Conservation (phyloP, 2,329 filamentous ascomycete genomes). For the Lecanicillium sp. region DNA sequence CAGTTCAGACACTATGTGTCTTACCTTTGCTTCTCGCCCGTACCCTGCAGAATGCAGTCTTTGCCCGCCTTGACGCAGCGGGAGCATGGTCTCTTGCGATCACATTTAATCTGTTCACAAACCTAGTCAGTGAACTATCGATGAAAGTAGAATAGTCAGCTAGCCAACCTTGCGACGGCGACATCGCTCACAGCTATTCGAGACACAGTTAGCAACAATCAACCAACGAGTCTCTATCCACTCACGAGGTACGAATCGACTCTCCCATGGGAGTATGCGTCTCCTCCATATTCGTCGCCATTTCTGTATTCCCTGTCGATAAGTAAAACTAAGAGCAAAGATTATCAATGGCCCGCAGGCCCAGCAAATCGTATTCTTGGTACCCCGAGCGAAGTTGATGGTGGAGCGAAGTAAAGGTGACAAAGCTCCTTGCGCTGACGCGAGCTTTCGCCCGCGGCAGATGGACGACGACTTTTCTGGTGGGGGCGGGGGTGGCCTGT, state of each 20-base stretch:
- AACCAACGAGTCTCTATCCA: slow-evolving; percentile 11
- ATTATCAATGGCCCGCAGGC: slow-evolving; percentile 3
- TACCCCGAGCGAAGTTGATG: too few species aligned
- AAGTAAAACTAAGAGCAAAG: background rate
- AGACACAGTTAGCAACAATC: background rate
- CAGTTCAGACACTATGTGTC: background rate
- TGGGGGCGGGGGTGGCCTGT: too few species aligned
- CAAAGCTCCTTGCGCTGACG: too few species aligned
- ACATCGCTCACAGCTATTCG: slow-evolving; percentile 36
- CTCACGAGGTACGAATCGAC: slow-evolving; percentile 32
- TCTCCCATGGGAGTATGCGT: slow-evolving; percentile 27
- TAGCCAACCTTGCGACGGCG: slow-evolving; percentile 35
- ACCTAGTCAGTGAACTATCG: slow-evolving; percentile 21
- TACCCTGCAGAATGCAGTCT: slow-evolving; percentile 34
- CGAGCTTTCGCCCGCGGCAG: too few species aligned
- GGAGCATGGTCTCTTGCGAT: slow-evolving; percentile 44
- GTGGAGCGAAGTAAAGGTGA: background rate
- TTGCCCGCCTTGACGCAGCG: slow-evolving; percentile 39
- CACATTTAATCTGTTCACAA: slow-evolving; percentile 42
- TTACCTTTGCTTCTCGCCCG: slow-evolving; percentile 38
- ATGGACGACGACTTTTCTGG: too few species aligned
- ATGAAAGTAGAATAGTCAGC: background rate
- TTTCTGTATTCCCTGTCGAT: too few species aligned
- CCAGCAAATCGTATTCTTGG: too few species aligned
- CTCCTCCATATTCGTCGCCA: slow-evolving; percentile 24